These are phyloP conservation scores for Wickerhamomyces rabaulensis DNA, from an alignment of 805 yeast species.

Conservation along the genomic window DNA sequence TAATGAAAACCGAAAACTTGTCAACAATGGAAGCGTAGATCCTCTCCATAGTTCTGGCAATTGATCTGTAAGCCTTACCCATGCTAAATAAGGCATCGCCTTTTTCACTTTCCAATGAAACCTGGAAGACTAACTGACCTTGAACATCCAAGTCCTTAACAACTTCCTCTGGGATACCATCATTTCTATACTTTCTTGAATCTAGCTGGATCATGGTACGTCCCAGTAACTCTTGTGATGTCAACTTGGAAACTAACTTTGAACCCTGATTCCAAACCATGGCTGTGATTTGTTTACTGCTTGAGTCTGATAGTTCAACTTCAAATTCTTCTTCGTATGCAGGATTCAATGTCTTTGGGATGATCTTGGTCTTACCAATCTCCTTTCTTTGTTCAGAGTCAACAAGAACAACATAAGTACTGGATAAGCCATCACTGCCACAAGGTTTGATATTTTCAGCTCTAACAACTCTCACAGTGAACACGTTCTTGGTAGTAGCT, in stretches of 20 bases:
- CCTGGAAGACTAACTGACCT: constrained; percentile 61
- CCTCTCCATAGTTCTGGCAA: constrained; percentile 60
- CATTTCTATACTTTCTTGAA: constrained; percentile 57
- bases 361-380: constrained; percentile 64
- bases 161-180: constrained; percentile 61
- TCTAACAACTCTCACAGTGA: constrained; percentile 54
- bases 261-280: constrained; percentile 67
- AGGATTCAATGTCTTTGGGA: constrained; percentile 60
- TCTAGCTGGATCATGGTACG: constrained; percentile 55
- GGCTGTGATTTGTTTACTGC: constrained; percentile 44
- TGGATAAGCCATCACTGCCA: constrained; percentile 41
- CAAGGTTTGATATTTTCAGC: constrained; percentile 57
- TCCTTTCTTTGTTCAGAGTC: constrained; percentile 50
- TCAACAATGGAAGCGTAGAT: constrained; percentile 66
- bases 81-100: constrained; percentile 77
- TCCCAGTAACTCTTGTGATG: constrained; percentile 62
- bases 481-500: constrained; percentile 41
- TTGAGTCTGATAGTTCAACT: constrained; percentile 32
- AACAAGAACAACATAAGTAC: constrained; percentile 57
- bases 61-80: constrained; percentile 66
- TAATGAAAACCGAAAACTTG: constrained; percentile 62
- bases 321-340: constrained; percentile 89
- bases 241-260: constrained; percentile 26
- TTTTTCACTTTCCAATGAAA: constrained; percentile 75
- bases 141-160: constrained; percentile 54